Conservation (phyloP, 1,139 yeast species). For the Zhuliangozyma parablackwelliae region DNA sequence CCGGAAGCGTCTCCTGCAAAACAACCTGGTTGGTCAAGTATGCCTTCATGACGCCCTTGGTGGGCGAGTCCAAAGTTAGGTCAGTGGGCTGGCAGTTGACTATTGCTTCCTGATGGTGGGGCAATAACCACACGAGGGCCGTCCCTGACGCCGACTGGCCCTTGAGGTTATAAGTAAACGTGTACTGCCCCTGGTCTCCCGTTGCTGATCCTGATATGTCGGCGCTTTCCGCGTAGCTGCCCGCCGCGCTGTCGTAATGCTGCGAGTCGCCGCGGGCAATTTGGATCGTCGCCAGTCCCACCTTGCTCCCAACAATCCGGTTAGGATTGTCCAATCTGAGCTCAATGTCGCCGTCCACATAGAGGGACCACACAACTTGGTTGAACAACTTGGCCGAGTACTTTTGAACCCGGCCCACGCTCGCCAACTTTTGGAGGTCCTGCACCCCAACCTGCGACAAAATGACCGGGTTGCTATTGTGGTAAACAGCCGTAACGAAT, state of each 20-base stretch:
- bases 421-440: conserved; percentile 16
- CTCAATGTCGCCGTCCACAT: conserved; percentile 33
- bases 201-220: conserved; percentile 21
- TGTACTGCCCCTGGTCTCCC: conserved; percentile 25
- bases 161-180: conserved; percentile 22
- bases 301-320: conserved; percentile 41
- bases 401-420: conserved; percentile 15
- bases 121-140: conserved; percentile 52
- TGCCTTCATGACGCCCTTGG: conserved; percentile 64
- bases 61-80: conserved; percentile 56
- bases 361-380: conserved; percentile 40
- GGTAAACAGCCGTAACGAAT: conserved; percentile 57
- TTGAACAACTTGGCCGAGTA: conserved; percentile 34
- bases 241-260: conserved; percentile 52
- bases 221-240: conserved; percentile 25
- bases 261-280: conserved; percentile 40
- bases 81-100: conserved; percentile 31
- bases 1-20: conserved; percentile 51
- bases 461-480: conserved; percentile 50
- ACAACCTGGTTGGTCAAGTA: conserved; percentile 46
- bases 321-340: conserved; percentile 47
- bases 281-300: conserved; percentile 35
- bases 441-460: conserved; percentile 64
- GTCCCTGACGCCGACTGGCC: conserved; percentile 29
- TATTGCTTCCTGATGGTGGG: conserved; percentile 64